Conservation (phyloP, 2,329 filamentous ascomycete genomes). For the Dactylellina parvicollis region DNA sequence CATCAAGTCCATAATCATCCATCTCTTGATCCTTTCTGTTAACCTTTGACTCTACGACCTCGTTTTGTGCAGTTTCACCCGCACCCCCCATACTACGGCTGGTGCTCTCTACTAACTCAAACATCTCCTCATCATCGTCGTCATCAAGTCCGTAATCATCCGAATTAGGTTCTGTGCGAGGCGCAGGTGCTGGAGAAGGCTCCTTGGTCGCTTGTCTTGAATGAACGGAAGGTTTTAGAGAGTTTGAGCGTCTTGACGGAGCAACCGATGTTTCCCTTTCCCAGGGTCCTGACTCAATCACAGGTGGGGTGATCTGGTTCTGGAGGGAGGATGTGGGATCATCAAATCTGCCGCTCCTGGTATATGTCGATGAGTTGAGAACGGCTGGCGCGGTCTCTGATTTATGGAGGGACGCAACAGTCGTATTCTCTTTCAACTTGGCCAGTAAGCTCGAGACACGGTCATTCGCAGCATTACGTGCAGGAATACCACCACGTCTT, state of each 20-base stretch:
- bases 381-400: constrained; percentile 24
- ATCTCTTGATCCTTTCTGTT: constrained; percentile 11
- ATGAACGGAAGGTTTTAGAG: constrained; percentile 25
- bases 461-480: constrained; percentile 36
- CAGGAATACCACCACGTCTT: constrained; percentile 26
- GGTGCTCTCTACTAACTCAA: constrained; percentile 34
- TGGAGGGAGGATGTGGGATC: constrained; percentile 33
- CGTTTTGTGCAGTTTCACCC: background rate
- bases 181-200: constrained; percentile 67
- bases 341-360: constrained; percentile 18
- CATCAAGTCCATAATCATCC: constrained; percentile 49
- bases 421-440: constrained; percentile 56
- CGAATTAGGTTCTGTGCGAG: constrained; percentile 21
- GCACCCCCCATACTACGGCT: background rate
- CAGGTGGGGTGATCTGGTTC: constrained; percentile 24
- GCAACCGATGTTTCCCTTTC: constrained; percentile 13
- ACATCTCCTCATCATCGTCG: constrained; percentile 60
- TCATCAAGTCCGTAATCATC: constrained; percentile 69
- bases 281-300: constrained; percentile 36
- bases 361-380: constrained; percentile 8
- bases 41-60: background rate
- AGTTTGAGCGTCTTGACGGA: constrained; percentile 21
- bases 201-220: constrained; percentile 53
- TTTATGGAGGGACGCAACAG: constrained; percentile 34
- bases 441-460: constrained; percentile 55